A percentile compares a stretch with the other conserved stretches of the same genome.
Conservation (phyloP, 495 filamentous ascomycete species). For the Aspergillus hancockii region DNA sequence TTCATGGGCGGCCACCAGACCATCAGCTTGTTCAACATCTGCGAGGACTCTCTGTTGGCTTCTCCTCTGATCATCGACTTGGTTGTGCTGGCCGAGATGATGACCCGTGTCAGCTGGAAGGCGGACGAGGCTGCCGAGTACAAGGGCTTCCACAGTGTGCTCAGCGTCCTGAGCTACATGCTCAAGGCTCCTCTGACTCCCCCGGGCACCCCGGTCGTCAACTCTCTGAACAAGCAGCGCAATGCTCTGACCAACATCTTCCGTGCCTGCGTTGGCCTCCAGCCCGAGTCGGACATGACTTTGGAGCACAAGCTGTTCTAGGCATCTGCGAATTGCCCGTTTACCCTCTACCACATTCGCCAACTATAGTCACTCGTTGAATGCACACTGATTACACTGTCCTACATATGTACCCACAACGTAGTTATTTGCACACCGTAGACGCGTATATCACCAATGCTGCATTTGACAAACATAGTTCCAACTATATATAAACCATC, state of each 20-base stretch:
- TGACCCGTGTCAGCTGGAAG: conserved; percentile 97
- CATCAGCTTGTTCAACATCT: conserved; percentile 97
- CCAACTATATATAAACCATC: conserved; percentile 5
- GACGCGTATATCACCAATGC: too few relatives aligned
- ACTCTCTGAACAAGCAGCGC: conserved; percentile 95
- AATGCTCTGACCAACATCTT: conserved; percentile 96
- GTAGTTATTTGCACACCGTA: too few relatives aligned
- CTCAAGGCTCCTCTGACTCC: conserved; percentile 97
- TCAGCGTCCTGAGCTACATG: conserved; percentile 99
- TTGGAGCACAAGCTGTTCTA: conserved; percentile 98
- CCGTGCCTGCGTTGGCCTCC: conserved; percentile 94
- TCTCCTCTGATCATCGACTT: conserved; percentile 97
- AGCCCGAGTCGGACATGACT: conserved; percentile 99
- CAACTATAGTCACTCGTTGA: conserved; percentile 42
- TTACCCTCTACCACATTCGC: background rate
- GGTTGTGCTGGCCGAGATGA: conserved; percentile 89
- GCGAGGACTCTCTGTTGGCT: conserved; percentile 97
- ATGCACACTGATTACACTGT: conserved; percentile 4
- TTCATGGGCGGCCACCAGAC: conserved; percentile 99
- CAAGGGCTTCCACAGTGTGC: conserved; percentile 94
- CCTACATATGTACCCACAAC: background rate
- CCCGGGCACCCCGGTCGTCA: conserved; percentile 93
- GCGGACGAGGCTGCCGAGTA: conserved; percentile 66
- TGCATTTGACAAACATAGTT: background rate
- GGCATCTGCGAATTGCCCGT: conserved; percentile 1